Conservation (phyloP, 1,284 basidiomycete species). For the Ustilago vetiveriae region DNA sequence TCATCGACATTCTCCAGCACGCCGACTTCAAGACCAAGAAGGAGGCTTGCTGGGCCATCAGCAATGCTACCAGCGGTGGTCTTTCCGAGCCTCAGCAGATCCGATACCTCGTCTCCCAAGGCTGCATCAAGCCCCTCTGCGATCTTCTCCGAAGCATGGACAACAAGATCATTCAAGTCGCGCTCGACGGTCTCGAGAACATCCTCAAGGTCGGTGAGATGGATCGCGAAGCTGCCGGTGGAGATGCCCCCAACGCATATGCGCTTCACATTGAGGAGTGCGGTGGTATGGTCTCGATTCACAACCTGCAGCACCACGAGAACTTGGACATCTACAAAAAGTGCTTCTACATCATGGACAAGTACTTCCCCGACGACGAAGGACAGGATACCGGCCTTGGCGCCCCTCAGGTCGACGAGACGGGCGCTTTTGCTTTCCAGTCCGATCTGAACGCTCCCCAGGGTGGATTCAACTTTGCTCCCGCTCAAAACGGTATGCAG, state of each 20-base stretch:
- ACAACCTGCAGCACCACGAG: conserved; percentile 99
- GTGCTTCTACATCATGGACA: conserved; percentile 86
- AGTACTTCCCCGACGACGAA: conserved; percentile 69
- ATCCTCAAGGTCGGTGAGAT: conserved; percentile 97
- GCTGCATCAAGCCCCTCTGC: conserved; percentile 98
- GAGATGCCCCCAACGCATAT: conserved; percentile 89
- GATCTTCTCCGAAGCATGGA: conserved; percentile 97
- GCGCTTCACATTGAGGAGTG: conserved; percentile 93
- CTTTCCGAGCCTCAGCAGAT: conserved; percentile 97
- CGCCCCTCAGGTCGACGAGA: conserved; percentile 83
- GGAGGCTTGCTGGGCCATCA: conserved; percentile 99
- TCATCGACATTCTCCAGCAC: conserved; percentile 96
- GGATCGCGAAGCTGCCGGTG: conserved; percentile 85
- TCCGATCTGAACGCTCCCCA: conserved; percentile 67
- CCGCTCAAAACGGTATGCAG: conserved; percentile 58
- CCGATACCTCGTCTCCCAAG: conserved; percentile 95
- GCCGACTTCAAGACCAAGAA: conserved; percentile 99
- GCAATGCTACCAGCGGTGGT: conserved; percentile 97
- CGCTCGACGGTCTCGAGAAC: conserved; percentile 97
- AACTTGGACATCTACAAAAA: conserved; percentile 99
- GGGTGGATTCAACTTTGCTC: conserved; percentile 64
- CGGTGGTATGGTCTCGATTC: conserved; percentile 94
- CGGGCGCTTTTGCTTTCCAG: conserved; percentile 81
- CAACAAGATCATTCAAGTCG: conserved; percentile 99
- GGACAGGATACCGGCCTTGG: conserved; percentile 75